phyloP scores from a whole-genome alignment of 23 red algal species.

The Gracilaria domingensis region DNA sequence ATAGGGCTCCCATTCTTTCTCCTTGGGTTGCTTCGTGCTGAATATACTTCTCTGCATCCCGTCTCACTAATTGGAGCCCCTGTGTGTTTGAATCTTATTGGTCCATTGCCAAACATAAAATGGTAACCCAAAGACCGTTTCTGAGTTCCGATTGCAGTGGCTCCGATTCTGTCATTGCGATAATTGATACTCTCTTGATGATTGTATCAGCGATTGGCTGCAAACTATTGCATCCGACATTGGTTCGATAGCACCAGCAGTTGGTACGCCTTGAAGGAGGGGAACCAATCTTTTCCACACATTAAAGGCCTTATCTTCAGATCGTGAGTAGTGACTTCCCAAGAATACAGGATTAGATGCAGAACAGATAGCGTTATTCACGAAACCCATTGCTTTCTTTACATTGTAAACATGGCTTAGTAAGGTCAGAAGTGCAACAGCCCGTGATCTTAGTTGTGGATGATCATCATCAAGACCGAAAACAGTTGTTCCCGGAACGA shows the following conservation, averaged over 20 bases:
- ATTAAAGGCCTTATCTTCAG: conserved; percentile 5
- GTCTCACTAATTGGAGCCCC: background rate
- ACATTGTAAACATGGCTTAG: background rate
- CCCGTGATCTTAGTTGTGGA: background rate
- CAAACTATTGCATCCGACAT: conserved; percentile 15
- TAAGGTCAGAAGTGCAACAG: background rate
- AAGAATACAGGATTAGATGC: background rate
- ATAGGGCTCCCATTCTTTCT: background rate
- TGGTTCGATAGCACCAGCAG: background rate
- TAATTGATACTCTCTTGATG: background rate
- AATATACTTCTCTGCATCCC: conserved; percentile 7
- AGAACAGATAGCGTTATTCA: conserved; percentile 22
- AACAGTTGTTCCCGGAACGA: background rate
- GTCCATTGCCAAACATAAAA: no score
- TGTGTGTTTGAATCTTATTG: background rate
- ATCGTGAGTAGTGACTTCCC: background rate
- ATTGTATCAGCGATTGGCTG: background rate
- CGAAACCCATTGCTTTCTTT: conserved; percentile 10
- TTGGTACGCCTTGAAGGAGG: background rate
- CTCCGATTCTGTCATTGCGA: no score
- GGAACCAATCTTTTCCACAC: background rate
- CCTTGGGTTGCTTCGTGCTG: background rate
- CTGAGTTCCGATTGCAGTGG: no score
- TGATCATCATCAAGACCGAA: conserved; percentile 15
- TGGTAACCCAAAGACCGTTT: no score